Percentiles rank a stretch among this genome's conserved stretches.
phyloP scores from a whole-genome alignment of 768 basidiomycete species.

The Melanogaster broomeanus region DNA sequence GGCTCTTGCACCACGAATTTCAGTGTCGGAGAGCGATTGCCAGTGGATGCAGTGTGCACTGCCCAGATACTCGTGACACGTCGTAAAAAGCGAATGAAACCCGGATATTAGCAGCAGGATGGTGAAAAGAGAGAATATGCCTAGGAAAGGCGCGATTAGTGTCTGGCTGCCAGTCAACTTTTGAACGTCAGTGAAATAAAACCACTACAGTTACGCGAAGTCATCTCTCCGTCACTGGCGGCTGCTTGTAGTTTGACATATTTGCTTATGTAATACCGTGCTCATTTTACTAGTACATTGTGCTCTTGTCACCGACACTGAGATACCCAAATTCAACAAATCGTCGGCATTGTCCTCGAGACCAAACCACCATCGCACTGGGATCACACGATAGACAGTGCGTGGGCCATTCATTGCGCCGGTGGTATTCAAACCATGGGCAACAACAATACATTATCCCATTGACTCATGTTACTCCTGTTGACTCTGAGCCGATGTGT shows the following conservation, averaged over 20 bases:
- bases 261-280: neutral
- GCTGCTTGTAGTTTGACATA: neutral
- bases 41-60: conserved; percentile 21
- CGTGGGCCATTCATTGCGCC: too few species aligned
- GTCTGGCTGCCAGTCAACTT: neutral
- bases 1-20: conserved; percentile 3
- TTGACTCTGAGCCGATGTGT: too few species aligned
- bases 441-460: too few species aligned
- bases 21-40: conserved; percentile 12
- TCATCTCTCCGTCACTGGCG: too few species aligned
- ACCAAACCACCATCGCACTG: neutral
- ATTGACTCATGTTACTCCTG: too few species aligned
- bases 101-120: conserved; percentile 24
- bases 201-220: too few species aligned
- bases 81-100: conserved; percentile 12
- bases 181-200: too few species aligned
- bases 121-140: conserved; percentile 21
- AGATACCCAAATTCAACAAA: neutral
- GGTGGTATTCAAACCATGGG: too few species aligned
- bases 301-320: neutral
- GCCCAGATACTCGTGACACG: conserved; percentile 21
- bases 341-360: neutral
- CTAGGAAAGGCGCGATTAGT: conserved; percentile 2
- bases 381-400: too few species aligned
- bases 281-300: too few species aligned